These are phyloP conservation scores for Pharus latifolius DNA, from an alignment of 176 grass and related monocot genomes.

Conservation along the genomic window DNA sequence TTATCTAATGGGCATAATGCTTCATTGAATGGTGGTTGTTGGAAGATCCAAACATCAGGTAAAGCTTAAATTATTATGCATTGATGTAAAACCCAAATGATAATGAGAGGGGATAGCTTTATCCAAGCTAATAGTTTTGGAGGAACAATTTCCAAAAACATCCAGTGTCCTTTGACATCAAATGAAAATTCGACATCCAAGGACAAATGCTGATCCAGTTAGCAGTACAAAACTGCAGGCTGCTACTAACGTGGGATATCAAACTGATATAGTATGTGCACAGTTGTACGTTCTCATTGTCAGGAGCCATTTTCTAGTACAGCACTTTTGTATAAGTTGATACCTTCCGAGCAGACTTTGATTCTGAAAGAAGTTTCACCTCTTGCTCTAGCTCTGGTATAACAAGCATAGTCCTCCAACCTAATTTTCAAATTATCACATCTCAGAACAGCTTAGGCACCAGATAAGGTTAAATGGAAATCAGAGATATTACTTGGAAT, in stretches of 20 bases:
- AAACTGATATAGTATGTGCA: background rate
- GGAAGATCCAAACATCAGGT: too few relatives aligned
- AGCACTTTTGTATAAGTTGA: background rate
- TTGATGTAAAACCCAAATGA: too few relatives aligned
- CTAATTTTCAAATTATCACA: slow-evolving; percentile 32
- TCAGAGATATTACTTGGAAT: background rate
- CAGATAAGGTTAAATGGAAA: slow-evolving; percentile 9
- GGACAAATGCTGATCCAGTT: background rate
- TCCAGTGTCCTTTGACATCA: too few relatives aligned
- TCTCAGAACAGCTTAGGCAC: slow-evolving; percentile 4
- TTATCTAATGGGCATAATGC: too few relatives aligned
- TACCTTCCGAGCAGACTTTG: slow-evolving; percentile 74
- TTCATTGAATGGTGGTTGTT: too few relatives aligned
- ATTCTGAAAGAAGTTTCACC: slow-evolving; percentile 71
- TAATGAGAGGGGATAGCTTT: too few relatives aligned
- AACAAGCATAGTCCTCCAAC: slow-evolving; percentile 98
- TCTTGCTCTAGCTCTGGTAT: slow-evolving; percentile 89
- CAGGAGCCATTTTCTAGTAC: background rate
- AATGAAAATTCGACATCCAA: background rate
- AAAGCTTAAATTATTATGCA: too few relatives aligned
- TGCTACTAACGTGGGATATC: background rate
- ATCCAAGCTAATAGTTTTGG: too few relatives aligned
- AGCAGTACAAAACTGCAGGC: background rate
- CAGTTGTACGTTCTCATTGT: background rate
- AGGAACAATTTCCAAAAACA: background rate